phyloP scores from a whole-genome alignment of 2,329 filamentous ascomycete species.

The Pseudocercospora eumusae region DNA sequence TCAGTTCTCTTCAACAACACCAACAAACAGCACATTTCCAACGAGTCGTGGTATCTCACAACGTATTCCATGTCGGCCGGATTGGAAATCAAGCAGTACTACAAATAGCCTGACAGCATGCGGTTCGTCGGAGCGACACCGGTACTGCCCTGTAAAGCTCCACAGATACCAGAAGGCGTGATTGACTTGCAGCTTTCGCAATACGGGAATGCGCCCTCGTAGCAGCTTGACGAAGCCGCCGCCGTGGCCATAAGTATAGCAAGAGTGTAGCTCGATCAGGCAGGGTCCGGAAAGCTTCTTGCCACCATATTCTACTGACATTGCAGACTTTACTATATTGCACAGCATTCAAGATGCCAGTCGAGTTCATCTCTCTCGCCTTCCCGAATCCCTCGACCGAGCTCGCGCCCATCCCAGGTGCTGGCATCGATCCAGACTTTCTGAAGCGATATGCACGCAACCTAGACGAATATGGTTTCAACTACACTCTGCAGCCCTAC shows the following conservation, averaged over 20 bases:
- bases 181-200: conserved; percentile 23
- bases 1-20: not conserved
- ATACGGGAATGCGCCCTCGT: conserved; percentile 15
- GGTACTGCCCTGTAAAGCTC: conserved; percentile 14
- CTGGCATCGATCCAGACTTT: conserved; percentile 57
- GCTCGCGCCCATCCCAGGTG: conserved; percentile 54
- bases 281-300: not conserved
- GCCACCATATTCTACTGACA: not conserved
- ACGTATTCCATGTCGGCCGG: not conserved
- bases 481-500: conserved; percentile 64
- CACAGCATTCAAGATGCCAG: conserved; percentile 26
- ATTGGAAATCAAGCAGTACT: conserved; percentile 3
- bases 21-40: not conserved
- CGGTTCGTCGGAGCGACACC: conserved; percentile 16
- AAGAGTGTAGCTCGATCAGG: not conserved
- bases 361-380: conserved; percentile 61
- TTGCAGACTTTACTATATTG: not conserved
- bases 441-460: conserved; percentile 58
- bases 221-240: not conserved
- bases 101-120: not conserved
- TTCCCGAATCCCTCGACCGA: conserved; percentile 61
- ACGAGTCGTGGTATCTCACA: not conserved
- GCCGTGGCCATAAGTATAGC: conserved; percentile 5
- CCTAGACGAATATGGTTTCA: conserved; percentile 62
- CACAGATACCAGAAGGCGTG: conserved; percentile 22